Conservation (phyloP, 1,139 yeast species). For the Debaryomyces psychrophilus region DNA sequence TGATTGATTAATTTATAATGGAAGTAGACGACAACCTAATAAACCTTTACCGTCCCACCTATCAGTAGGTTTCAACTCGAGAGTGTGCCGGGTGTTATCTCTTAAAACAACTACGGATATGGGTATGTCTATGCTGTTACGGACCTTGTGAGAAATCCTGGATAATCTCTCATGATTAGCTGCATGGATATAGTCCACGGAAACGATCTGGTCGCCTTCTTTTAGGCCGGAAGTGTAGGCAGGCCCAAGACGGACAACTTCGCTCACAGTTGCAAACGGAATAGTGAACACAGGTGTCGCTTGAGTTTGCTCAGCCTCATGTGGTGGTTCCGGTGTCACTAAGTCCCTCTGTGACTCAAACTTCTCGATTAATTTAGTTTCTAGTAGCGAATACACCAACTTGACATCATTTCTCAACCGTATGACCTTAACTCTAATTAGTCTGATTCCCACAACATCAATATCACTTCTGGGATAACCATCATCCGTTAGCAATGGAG, state of each 20-base stretch:
- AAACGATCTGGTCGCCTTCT: constrained; percentile 52
- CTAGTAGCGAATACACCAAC: constrained; percentile 51
- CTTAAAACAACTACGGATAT: constrained; percentile 43
- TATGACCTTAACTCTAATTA: constrained; percentile 65
- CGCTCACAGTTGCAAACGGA: constrained; percentile 62
- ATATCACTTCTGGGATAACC: constrained; percentile 88
- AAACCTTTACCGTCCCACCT: constrained; percentile 75
- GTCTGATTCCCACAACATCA: constrained; percentile 70
- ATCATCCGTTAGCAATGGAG: constrained; percentile 65
- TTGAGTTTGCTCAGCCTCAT: background rate
- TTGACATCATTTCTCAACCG: constrained; percentile 70
- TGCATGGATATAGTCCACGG: constrained; percentile 57
- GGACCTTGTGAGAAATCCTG: constrained; percentile 39
- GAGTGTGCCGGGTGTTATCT: constrained; percentile 20
- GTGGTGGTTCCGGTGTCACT: background rate
- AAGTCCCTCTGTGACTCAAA: constrained; percentile 24
- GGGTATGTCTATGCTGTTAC: constrained; percentile 26
- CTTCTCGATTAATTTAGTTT: constrained; percentile 46
- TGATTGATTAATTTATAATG: constrained; percentile 30
- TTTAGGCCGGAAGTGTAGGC: constrained; percentile 45
- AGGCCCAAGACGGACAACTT: constrained; percentile 53
- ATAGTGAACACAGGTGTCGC: constrained; percentile 19
- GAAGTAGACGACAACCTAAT: constrained; percentile 69
- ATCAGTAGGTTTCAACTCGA: constrained; percentile 53
- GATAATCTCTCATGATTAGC: constrained; percentile 52